These are phyloP conservation scores for Populus hybrid DNA, from an alignment of 441 rosid genomes.

Conservation along the genomic window DNA sequence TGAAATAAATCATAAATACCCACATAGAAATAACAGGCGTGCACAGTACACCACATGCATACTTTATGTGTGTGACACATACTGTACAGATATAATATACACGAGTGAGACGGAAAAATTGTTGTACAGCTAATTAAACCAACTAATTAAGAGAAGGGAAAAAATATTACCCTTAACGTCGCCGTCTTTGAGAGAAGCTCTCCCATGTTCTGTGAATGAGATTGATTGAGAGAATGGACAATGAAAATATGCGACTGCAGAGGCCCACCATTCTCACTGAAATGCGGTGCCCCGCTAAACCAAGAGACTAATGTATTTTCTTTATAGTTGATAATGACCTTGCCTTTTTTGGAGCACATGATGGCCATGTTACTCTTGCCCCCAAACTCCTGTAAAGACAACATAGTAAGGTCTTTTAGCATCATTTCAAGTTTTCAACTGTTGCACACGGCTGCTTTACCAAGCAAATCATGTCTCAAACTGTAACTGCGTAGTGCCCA, in stretches of 20 bases:
- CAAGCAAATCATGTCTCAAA: not conserved
- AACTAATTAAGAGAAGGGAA: not conserved
- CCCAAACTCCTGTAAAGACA: constrained; percentile 34
- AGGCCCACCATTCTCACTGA: constrained; percentile 48
- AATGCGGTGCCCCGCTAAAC: constrained; percentile 36
- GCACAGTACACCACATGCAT: not conserved
- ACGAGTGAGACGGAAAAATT: not conserved
- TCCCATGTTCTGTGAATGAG: constrained; percentile 68
- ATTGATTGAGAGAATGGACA: constrained; percentile 32
- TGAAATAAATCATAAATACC: not conserved
- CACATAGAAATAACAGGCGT: not conserved
- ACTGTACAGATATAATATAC: not conserved
- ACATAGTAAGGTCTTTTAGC: constrained; percentile 20
- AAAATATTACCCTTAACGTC: constrained; percentile 17
- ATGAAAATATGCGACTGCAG: constrained; percentile 23
- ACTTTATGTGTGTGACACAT: not conserved
- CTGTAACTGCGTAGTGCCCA: not conserved
- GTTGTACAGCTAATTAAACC: not conserved
- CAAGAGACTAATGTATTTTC: constrained; percentile 30
- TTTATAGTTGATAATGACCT: constrained; percentile 49
- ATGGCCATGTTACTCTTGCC: constrained; percentile 87
- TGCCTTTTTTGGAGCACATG: constrained; percentile 62
- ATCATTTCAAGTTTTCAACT: constrained; percentile 21
- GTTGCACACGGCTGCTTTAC: constrained; percentile 8
- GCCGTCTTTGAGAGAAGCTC: constrained; percentile 26